These are phyloP conservation scores for Thelonectria rubi DNA, from an alignment of 2,329 filamentous ascomycete genomes.

Conservation along the genomic window DNA sequence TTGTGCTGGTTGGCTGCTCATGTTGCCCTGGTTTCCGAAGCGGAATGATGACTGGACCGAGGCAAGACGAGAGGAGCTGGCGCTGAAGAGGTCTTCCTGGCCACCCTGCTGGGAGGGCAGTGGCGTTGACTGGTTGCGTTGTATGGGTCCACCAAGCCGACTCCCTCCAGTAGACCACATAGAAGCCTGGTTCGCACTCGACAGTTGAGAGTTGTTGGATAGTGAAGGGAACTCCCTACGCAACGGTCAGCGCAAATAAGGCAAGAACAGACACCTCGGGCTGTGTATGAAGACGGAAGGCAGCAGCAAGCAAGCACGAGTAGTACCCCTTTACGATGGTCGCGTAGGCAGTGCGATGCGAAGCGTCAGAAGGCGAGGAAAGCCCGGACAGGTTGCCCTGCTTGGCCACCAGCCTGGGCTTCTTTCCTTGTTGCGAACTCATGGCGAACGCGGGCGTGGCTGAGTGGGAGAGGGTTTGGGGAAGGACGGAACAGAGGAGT, in stretches of 20 bases:
- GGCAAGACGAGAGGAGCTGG: slow-evolving; percentile 52
- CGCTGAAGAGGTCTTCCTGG: slow-evolving; percentile 58
- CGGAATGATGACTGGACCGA: slow-evolving; percentile 60
- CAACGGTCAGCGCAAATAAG: slow-evolving; percentile 5
- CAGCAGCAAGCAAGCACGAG: slow-evolving; percentile 9
- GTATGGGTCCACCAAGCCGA: slow-evolving; percentile 59
- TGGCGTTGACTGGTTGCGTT: slow-evolving; percentile 61
- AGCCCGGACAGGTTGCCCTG: slow-evolving; percentile 19
- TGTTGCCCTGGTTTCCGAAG: slow-evolving; percentile 59
- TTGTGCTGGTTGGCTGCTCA: slow-evolving; percentile 55
- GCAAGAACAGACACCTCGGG: background rate
- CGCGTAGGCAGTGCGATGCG: slow-evolving; percentile 39
- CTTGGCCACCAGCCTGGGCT: slow-evolving; percentile 23
- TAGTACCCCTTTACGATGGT: slow-evolving; percentile 46
- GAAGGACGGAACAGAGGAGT: slow-evolving; percentile 3
- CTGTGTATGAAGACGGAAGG: background rate
- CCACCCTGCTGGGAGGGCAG: slow-evolving; percentile 60
- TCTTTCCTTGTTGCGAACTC: slow-evolving; percentile 24
- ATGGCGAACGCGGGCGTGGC: slow-evolving; percentile 3
- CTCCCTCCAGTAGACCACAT: slow-evolving; percentile 64
- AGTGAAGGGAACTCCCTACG: slow-evolving; percentile 74
- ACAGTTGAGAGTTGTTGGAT: slow-evolving; percentile 67
- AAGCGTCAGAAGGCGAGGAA: slow-evolving; percentile 9
- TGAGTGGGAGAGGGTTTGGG: background rate
- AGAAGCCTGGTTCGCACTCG: slow-evolving; percentile 58